Percentiles rank a stretch among this genome's conserved stretches.
phyloP scores from a whole-genome alignment of 139 green algal species.

The Zygnema circumcarinatum region DNA sequence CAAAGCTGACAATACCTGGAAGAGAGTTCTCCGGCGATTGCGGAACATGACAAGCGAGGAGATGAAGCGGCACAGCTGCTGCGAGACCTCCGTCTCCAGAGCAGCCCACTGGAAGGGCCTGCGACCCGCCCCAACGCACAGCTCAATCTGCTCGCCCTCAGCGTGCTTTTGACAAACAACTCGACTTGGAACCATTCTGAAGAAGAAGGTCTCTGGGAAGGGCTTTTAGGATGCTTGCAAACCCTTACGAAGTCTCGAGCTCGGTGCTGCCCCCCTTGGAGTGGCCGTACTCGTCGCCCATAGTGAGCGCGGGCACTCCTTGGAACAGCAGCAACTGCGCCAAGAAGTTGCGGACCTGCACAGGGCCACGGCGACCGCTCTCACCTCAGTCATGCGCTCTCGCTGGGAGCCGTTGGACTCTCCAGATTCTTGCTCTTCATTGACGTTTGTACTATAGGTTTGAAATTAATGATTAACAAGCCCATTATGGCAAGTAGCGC shows the following conservation, averaged over 20 bases:
- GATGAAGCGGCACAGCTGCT: slow-evolving; percentile 33
- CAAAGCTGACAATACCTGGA: no score
- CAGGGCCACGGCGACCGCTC: background rate
- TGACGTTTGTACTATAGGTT: no score
- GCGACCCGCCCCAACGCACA: background rate
- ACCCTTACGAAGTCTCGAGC: background rate
- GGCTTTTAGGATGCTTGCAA: background rate
- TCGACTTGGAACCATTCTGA: background rate
- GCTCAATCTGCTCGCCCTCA: background rate
- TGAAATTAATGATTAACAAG: no score
- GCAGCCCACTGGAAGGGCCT: slow-evolving; percentile 29
- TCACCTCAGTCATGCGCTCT: no score
- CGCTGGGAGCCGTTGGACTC: no score
- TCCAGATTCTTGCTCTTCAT: no score
- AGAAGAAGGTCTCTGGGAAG: background rate
- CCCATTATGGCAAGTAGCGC: no score
- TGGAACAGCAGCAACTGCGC: slow-evolving; percentile 83
- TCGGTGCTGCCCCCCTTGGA: slow-evolving; percentile 90
- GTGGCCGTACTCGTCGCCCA: slow-evolving; percentile 84
- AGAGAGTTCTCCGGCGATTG: slow-evolving; percentile 39
- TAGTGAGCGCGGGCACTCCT: slow-evolving; percentile 94
- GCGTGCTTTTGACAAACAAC: slow-evolving; percentile 2
- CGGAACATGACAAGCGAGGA: slow-evolving; percentile 37
- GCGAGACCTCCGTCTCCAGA: slow-evolving; percentile 13
- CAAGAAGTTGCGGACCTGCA: slow-evolving; percentile 91